Conservation (phyloP, 2,329 filamentous ascomycete genomes). For the Paecilomyces fulvus region DNA sequence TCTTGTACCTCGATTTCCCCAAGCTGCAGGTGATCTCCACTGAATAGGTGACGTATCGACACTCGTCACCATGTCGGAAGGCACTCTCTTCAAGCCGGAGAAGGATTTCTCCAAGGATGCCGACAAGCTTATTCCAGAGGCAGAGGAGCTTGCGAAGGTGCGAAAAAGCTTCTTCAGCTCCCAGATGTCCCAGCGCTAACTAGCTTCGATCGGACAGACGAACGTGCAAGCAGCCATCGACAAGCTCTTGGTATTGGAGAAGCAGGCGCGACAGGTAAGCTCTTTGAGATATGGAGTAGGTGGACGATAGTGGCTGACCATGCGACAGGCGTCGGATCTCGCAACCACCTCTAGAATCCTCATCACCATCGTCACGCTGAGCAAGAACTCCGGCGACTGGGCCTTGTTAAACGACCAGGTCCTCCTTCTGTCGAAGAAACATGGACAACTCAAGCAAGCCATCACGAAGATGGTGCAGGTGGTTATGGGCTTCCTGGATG, state of each 20-base stretch:
- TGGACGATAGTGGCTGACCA: conserved; percentile 6
- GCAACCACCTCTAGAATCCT: conserved; percentile 87
- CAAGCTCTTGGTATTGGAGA: conserved; percentile 85
- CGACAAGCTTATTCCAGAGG: conserved; percentile 83
- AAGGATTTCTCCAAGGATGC: conserved; percentile 98
- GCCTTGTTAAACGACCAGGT: conserved; percentile 93
- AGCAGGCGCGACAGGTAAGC: conserved; percentile 85
- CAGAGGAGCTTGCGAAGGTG: conserved; percentile 82
- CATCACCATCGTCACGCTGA: conserved; percentile 82
- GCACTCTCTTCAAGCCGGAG: conserved; percentile 75
- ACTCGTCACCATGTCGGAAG: conserved; percentile 64
- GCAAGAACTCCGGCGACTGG: conserved; percentile 91
- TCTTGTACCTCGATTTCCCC: background rate
- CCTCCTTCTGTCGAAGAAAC: conserved; percentile 93
- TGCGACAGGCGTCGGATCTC: conserved; percentile 77
- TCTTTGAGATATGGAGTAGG: conserved; percentile 16
- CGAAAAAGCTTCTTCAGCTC: conserved; percentile 5
- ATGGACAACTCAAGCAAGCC: conserved; percentile 98
- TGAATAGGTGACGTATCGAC: conserved; percentile 6
- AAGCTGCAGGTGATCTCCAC: background rate
- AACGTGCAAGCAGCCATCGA: conserved; percentile 84
- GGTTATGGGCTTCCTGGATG: conserved; percentile 84
- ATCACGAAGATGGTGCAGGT: conserved; percentile 98
- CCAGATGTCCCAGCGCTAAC: conserved; percentile 12
- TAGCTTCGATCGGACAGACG: conserved; percentile 19